Base-by-base conservation (phyloP, 805 yeast species). In the Starmerella etchellsii region DNA sequence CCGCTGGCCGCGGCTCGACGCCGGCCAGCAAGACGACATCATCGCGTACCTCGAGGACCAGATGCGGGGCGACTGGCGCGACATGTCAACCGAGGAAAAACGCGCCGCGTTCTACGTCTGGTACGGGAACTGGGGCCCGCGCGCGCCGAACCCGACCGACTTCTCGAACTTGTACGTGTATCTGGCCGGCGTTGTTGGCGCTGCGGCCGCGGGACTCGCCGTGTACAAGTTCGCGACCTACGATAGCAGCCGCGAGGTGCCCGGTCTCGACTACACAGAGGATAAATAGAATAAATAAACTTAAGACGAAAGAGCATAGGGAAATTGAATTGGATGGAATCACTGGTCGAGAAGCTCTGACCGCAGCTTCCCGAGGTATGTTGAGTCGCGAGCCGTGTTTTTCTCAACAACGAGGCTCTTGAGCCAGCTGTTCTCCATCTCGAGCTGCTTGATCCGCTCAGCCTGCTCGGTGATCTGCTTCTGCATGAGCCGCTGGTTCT, bases 361-460 rank as follows among this genome's bases (percentile, higher is more conserved):
- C 1, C 56, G 50, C 27, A 53, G 42, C 41, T 41, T 39, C 31
- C 47, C 57, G 13, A 53, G 43, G 9, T 56, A 51, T 15, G 52
- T 34, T 16, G 49, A 43, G 35, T 59, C 62, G 16, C 64, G 53
- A 15, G 65, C 63, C 43, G 61, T 64, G 51, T 62, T 65, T 55
- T 83, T 81, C 60, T 84, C 88, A 34, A 81, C 78, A 20, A 88
- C 87, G 51, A 91, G 65, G 56, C 80, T 81, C 63, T 82, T 74
- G 52, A 88, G 68, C 60, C 93, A 69, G 55, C 76, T 73, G 64
- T 88, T 88, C 63, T 88, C 98, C 94, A 84, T 83, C 62, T 87
- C 94, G 49, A 88, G 64, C 41, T 88, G 82, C 59, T 77, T 77
- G 43, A 91, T 74, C 55, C 76, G 76, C 54, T 72, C 69, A 59